phyloP scores from a whole-genome alignment of 2,329 filamentous ascomycete genomes.

The Neospermospora avenae region DNA sequence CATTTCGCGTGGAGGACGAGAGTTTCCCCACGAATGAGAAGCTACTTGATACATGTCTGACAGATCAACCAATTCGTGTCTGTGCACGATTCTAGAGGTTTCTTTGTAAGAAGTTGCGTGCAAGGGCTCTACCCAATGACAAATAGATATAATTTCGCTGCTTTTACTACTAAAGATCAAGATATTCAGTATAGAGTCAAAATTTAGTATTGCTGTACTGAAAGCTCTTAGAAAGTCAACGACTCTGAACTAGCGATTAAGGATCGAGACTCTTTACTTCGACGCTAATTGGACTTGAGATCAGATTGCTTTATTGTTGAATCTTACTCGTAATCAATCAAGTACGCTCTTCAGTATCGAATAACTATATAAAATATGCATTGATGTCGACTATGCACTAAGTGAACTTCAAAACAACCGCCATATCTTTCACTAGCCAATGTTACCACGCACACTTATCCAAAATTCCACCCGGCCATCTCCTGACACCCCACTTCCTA shows the following conservation, averaged over 20 bases:
- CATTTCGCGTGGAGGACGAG: background rate
- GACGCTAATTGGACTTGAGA: background rate
- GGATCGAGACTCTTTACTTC: background rate
- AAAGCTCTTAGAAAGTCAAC: background rate
- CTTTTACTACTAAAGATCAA: background rate
- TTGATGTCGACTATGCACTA: background rate
- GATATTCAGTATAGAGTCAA: background rate
- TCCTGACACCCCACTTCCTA: constrained; percentile 61
- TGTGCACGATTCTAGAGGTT: no score
- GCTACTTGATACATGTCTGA: no score
- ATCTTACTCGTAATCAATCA: background rate
- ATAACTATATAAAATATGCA: background rate
- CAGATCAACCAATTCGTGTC: no score
- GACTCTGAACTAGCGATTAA: background rate
- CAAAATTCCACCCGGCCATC: constrained; percentile 53
- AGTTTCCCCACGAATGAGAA: constrained; percentile 4
- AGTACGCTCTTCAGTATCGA: background rate
- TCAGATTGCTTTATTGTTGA: background rate
- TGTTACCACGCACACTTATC: constrained; percentile 62
- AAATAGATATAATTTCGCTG: background rate
- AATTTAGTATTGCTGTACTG: background rate
- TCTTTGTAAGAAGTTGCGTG: no score
- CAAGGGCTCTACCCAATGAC: background rate
- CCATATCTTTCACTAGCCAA: background rate
- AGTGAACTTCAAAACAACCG: background rate